phyloP scores from a whole-genome alignment of 306 rosid genomes.

The Amphicarpaea edgeworthii region DNA sequence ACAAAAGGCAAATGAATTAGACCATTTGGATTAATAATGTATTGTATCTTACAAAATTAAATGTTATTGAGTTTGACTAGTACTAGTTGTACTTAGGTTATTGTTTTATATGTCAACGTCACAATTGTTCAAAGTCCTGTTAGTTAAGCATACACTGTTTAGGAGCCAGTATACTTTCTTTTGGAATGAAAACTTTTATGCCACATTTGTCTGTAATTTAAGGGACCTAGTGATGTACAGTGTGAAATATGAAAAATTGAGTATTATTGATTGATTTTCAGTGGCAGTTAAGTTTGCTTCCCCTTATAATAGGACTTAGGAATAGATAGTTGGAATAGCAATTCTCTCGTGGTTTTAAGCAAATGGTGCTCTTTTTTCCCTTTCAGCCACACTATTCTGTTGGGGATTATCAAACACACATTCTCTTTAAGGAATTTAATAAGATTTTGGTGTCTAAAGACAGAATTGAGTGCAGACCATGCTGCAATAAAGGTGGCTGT shows the following conservation, averaged over 20 bases:
- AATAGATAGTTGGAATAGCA: neutral
- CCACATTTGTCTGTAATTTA: neutral
- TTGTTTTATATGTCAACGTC: constrained; percentile 23
- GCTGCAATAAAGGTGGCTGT: neutral
- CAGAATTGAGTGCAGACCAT: neutral
- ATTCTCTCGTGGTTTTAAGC: neutral
- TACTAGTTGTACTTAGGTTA: constrained; percentile 13
- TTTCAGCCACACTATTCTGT: neutral
- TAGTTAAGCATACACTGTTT: constrained; percentile 8
- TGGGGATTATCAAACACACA: neutral
- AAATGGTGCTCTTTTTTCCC: neutral
- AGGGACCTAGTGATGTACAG: neutral
- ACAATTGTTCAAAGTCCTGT: neutral
- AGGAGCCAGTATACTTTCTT: neutral
- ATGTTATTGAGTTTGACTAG: neutral
- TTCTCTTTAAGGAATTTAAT: neutral
- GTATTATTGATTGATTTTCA: neutral
- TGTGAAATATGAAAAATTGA: neutral
- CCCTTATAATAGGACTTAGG: neutral
- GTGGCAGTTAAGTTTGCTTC: neutral
- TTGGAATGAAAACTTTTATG: neutral
- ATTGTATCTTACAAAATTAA: neutral
- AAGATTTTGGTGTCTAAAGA: neutral
- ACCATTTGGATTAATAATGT: constrained; percentile 12
- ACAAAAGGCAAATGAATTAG: constrained; percentile 4